These are phyloP conservation scores for Candida awuae DNA, from an alignment of 805 yeast genomes.

Conservation along the genomic window DNA sequence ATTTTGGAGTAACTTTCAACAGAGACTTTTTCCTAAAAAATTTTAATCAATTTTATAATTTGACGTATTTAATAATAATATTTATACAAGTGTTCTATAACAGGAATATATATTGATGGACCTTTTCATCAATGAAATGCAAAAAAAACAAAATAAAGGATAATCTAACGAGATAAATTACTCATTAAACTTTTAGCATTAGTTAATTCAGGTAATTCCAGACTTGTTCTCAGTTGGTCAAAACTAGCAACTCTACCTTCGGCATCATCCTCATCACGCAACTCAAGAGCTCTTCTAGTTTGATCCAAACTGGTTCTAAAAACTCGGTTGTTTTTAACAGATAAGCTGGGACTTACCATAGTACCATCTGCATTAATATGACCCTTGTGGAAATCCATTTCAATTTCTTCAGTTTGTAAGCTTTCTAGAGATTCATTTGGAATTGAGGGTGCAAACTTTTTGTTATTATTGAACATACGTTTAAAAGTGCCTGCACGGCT, in stretches of 20 bases:
- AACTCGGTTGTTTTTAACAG: conserved; percentile 16
- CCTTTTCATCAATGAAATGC: not conserved
- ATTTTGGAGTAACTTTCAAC: conserved; percentile 33
- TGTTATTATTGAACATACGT: conserved; percentile 28
- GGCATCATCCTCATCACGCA: conserved; percentile 11
- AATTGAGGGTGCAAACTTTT: conserved; percentile 24
- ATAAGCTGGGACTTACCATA: conserved; percentile 26
- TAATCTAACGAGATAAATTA: conserved; percentile 15
- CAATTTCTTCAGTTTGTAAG: conserved; percentile 43
- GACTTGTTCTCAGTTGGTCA: conserved; percentile 29
- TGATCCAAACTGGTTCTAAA: conserved; percentile 16
- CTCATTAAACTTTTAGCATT: conserved; percentile 30
- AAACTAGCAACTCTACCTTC: conserved; percentile 18
- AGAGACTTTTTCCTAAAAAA: conserved; percentile 25
- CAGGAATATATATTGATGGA: too few species aligned
- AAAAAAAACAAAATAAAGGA: conserved; percentile 2
- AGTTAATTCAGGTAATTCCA: conserved; percentile 32
- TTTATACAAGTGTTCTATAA: conserved; percentile 1
- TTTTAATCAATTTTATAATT: not conserved
- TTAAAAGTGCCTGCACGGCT: conserved; percentile 34
- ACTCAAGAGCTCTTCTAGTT: conserved; percentile 17
- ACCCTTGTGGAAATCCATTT: conserved; percentile 33
- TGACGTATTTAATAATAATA: not conserved
- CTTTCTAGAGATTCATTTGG: conserved; percentile 31
- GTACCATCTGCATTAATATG: conserved; percentile 21